Percentiles rank a stretch among this genome's conserved stretches.
Conservation (phyloP, 768 basidiomycete genomes). For the Botryobasidium botryosum region DNA sequence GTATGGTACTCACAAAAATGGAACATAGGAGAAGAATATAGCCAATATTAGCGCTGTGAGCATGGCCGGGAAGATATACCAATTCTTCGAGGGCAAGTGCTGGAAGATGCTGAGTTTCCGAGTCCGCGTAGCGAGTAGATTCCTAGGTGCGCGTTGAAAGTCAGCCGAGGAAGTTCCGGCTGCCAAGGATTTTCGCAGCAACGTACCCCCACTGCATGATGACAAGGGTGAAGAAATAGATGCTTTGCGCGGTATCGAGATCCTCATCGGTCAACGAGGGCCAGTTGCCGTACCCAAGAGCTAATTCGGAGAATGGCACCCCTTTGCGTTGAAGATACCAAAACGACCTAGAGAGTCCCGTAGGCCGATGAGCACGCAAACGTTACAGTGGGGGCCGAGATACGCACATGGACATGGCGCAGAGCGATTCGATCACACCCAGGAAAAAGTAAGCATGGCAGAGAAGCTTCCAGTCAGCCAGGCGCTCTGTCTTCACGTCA, state of each 20-base stretch:
- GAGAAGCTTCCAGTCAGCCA: conserved; percentile 21
- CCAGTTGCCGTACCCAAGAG: conserved; percentile 31
- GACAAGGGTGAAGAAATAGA: conserved; percentile 35
- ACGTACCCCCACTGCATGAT: conserved; percentile 39
- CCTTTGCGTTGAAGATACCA: conserved; percentile 31
- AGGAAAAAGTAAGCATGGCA: conserved; percentile 23
- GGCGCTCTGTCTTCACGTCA: conserved; percentile 20
- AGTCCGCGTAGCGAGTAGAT: conserved; percentile 38
- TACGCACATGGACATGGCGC: conserved; percentile 33
- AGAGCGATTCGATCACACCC: conserved; percentile 28
- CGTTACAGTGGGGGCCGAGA: too few species aligned
- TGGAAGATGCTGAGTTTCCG: conserved; percentile 38
- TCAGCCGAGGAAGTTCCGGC: not conserved
- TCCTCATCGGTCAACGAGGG: conserved; percentile 26
- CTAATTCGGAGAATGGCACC: conserved; percentile 30
- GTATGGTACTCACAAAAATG: too few species aligned
- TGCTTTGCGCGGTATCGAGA: conserved; percentile 32
- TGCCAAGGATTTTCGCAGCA: not conserved
- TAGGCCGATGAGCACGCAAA: too few species aligned
- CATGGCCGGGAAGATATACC: too few species aligned
- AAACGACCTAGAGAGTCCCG: too few species aligned
- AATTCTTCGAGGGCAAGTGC: too few species aligned
- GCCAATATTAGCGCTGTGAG: too few species aligned
- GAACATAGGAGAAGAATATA: too few species aligned
- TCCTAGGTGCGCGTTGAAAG: conserved; percentile 13